Base-by-base conservation (phyloP, 352 stramenopile genomes). In the Phytophthora podocarpi region DNA sequence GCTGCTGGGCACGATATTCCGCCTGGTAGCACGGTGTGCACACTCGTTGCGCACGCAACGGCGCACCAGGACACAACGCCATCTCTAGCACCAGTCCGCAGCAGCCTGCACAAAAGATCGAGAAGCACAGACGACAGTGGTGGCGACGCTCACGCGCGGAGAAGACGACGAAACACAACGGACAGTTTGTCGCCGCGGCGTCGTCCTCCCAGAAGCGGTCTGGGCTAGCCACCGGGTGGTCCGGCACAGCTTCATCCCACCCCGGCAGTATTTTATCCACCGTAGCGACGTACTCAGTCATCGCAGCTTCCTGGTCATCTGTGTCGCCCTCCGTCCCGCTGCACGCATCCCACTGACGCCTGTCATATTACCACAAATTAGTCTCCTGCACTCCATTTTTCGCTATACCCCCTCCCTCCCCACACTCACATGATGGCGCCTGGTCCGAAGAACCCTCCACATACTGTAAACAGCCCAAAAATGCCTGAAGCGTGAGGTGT, bases 191-290 rank as follows among this genome's bases (percentile, higher is more conserved):
- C 5, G 57, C 62, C 0, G 59, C 47, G 1, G 64, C 21, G 43
- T 93, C 83, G 46, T 90, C 80, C 34, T 83, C 69, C 81, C 83
- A 93, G 47, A 91, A 91, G 15, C 67, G 59, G 26, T 91, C 73
- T 12, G 70, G 51, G 26, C 67, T 72, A 0, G 83, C 61, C 1
- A 93, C 59, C 0, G 81, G 71, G 50, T 82, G 87, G n/a, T 85
- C 78, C 11, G 63, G 45, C n/a, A 66, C 27, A 24, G 55, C 42
- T 20, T 78, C 59, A 45, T 91, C 79, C 83, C 83, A 93, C 4
- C 78, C 77, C 3, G 83, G 83, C 12, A 91, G 58, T 21, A 90
- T 78, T 60, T 67, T 74, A 61, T 93, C 80, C 28, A 93, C 74
- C 16, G 76, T 37, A 0, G 55, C 60, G 4, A 90, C 55, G 49